Conservation (phyloP, 1,284 basidiomycete species). For the Irpex sp. region DNA sequence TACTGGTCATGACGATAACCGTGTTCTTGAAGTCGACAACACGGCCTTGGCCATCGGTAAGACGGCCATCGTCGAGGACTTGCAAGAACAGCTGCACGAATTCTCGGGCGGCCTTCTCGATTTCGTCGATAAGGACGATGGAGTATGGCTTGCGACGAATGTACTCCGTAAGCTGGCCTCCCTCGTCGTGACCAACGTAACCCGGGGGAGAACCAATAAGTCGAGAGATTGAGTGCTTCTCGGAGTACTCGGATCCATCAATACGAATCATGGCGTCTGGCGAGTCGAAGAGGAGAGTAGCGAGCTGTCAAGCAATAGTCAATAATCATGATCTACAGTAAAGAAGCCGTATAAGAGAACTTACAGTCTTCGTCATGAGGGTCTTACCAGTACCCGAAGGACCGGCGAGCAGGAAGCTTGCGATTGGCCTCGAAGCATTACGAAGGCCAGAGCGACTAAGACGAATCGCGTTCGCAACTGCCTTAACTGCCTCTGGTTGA, state of each 20-base stretch:
- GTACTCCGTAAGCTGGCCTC: constrained; percentile 90
- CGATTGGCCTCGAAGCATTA: constrained; percentile 82
- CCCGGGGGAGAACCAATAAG: constrained; percentile 89
- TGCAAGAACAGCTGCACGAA: constrained; percentile 93
- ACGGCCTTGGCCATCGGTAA: constrained; percentile 87
- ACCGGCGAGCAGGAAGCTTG: constrained; percentile 90
- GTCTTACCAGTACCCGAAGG: constrained; percentile 93
- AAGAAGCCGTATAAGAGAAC: constrained; percentile 21
- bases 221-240: constrained; percentile 89
- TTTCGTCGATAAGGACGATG: constrained; percentile 80
- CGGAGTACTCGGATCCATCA: constrained; percentile 91
- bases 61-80: constrained; percentile 91
- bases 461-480: constrained; percentile 90
- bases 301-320: constrained; percentile 52
- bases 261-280: constrained; percentile 89
- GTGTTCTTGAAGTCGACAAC: constrained; percentile 81
- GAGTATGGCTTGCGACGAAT: constrained; percentile 85
- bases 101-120: constrained; percentile 89
- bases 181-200: constrained; percentile 91
- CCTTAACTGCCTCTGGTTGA: constrained; percentile 84
- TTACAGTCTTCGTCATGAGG: constrained; percentile 85
- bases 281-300: constrained; percentile 85
- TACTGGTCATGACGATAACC: constrained; percentile 94
- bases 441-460: constrained; percentile 88
- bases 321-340: background rate